These are phyloP conservation scores for Starmera dryadoides DNA, from an alignment of 805 yeast genomes.

Conservation along the genomic window DNA sequence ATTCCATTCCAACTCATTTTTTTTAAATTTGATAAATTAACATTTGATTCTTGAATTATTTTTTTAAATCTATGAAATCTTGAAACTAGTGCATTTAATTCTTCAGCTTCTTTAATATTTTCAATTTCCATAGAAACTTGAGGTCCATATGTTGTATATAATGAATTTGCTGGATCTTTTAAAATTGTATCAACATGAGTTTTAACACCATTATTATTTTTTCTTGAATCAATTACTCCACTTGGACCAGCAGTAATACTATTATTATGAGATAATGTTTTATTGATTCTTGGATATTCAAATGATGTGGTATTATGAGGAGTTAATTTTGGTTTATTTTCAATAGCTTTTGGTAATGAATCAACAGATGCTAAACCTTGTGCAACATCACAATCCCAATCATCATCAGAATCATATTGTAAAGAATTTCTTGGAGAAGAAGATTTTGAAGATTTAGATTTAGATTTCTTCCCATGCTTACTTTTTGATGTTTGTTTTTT, in stretches of 20 bases:
- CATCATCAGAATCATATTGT: constrained; percentile 74
- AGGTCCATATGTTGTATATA: constrained; percentile 36
- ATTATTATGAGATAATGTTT: constrained; percentile 10
- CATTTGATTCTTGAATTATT: constrained; percentile 41
- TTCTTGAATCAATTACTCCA: constrained; percentile 26
- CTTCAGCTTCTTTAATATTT: constrained; percentile 40
- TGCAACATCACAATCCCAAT: constrained; percentile 81
- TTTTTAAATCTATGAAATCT: constrained; percentile 62
- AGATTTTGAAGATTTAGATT: constrained; percentile 7
- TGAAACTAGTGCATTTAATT: constrained; percentile 50
- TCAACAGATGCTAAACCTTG: constrained; percentile 19
- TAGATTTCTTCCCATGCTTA: constrained; percentile 3
- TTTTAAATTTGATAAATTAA: constrained; percentile 64
- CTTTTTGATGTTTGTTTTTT: no score
- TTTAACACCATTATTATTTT: constrained; percentile 24
- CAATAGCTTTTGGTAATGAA: constrained; percentile 24
- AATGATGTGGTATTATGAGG: constrained; percentile 5
- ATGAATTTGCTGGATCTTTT: constrained; percentile 24
- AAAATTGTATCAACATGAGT: constrained; percentile 15
- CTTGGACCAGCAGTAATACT: neutral
- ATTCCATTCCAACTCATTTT: constrained; percentile 92
- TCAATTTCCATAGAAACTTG: constrained; percentile 29
- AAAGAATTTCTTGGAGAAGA: constrained; percentile 21
- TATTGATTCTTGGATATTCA: constrained; percentile 20
- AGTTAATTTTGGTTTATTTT: constrained; percentile 11